Base-by-base conservation (phyloP, 805 yeast genomes). In the Saccharomycopsis microspora region DNA sequence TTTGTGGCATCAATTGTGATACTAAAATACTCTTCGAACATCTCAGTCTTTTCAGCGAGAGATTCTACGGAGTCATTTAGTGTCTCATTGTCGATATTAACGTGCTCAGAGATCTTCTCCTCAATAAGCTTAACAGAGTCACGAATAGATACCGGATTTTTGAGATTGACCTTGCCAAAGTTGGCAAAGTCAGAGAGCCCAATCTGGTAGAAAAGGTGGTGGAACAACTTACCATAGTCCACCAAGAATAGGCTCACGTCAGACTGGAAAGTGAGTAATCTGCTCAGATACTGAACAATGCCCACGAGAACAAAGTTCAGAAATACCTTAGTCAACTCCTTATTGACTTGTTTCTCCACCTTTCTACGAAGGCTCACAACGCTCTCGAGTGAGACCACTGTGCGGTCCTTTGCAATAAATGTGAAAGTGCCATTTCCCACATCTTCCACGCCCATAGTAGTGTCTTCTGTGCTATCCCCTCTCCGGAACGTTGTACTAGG, bases 231-330 rank as follows among this genome's bases (percentile, higher is more conserved):
- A 0, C 82, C 86, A 61, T 87, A 93, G 62, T 90, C 96, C 19
- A 90, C 78, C 29, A 93, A 63, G 59, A 74, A 82, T 9, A 93
- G 66, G 49, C 79, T 78, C 5, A 88, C 82, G 56, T 82, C 96
- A 58, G 80, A 75, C 60, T 93, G 98, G 41, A 90, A 69, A n/a
- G 95, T 83, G 9, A 84, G 80, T 27, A 90, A 66, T 41, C 97
- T 66, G 52, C 77, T 73, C 8, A 64, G 58, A 7, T 74, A 73
- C 59, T 90, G 97, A 1, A 85, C 89, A 3, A 90, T 64, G 0
- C 98, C 98, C 5, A 93, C 82, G 58, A 73, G 85, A 0, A 82
- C 76, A 44, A 82, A 75, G 47, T 83, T 76, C 5, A 82, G 72
- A 61, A 90, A 78, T 1, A 86, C 63, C 40, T 76, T 72, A 0